Conservation (phyloP, 768 basidiomycete genomes). For the Nevesoporus exiguus region DNA sequence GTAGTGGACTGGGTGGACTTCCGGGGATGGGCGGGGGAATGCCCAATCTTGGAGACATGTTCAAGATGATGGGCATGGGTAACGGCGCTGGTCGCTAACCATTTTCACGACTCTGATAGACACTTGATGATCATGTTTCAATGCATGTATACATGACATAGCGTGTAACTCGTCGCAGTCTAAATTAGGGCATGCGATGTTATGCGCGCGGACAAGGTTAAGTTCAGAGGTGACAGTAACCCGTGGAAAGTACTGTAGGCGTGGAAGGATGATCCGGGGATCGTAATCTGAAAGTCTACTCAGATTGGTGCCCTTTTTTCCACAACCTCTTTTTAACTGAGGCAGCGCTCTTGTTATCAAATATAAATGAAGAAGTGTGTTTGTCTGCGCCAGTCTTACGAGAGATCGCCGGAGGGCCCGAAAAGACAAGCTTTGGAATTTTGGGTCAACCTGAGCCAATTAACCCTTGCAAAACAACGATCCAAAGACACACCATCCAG, state of each 20-base stretch:
- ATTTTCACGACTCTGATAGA: neutral
- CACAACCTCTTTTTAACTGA: conserved; percentile 58
- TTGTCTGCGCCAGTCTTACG: conserved; percentile 81
- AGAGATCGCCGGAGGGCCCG: conserved; percentile 52
- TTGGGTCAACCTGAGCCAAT: conserved; percentile 12
- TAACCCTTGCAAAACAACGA: conserved; percentile 11
- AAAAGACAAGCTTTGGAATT: conserved; percentile 53
- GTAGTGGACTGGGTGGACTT: conserved; percentile 53
- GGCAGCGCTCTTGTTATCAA: conserved; percentile 69
- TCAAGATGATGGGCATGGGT: conserved; percentile 89
- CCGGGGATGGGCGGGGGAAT: conserved; percentile 57
- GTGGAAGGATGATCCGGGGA: conserved; percentile 17
- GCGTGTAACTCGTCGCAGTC: conserved; percentile 8
- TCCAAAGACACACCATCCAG: conserved; percentile 57
- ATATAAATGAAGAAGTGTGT: conserved; percentile 74
- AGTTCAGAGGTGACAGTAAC: conserved; percentile 16
- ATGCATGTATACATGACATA: conserved; percentile 18
- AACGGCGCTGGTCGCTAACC: conserved; percentile 36
- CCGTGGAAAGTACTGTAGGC: conserved; percentile 7
- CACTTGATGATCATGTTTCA: neutral
- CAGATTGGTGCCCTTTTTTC: conserved; percentile 39
- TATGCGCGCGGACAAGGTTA: conserved; percentile 26
- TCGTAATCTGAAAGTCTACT: conserved; percentile 19
- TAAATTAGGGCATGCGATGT: conserved; percentile 16
- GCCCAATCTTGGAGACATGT: conserved; percentile 73